phyloP scores from a whole-genome alignment of 2,329 filamentous ascomycete genomes.

The Claviceps fusiformis region DNA sequence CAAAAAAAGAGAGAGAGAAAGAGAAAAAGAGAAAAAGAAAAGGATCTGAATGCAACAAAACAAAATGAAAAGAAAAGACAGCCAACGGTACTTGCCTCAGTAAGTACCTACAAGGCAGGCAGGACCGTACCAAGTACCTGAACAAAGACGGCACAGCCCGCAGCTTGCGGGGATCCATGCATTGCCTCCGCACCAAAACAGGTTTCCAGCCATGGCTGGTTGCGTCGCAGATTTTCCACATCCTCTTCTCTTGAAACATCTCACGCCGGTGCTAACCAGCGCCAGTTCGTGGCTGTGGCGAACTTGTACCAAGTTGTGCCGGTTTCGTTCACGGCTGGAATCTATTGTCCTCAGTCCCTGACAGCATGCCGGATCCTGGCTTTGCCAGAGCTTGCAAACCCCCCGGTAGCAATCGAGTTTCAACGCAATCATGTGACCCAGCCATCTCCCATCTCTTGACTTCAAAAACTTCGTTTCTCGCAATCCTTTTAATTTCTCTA shows the following conservation, averaged over 20 bases:
- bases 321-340: not conserved
- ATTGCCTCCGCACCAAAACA: not conserved
- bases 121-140: no score
- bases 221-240: not conserved
- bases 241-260: not conserved
- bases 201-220: not conserved
- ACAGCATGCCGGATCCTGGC: not conserved
- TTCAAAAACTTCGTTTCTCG: not conserved
- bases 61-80: no score
- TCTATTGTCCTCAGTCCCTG: not conserved
- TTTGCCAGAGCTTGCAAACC: not conserved
- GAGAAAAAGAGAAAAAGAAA: no score
- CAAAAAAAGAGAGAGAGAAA: no score
- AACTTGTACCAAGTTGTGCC: not conserved
- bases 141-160: not conserved
- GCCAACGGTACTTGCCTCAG: not conserved
- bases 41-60: no score
- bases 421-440: not conserved
- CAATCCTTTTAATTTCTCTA: not conserved
- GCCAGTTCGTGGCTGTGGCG: no score
- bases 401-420: not conserved
- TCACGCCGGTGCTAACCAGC: not conserved
- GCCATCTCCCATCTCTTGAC: not conserved
- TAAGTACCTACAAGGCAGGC: no score
- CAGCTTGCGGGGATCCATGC: not conserved